Evolutionary conservation across 352 stramenopile species (phyloP), one percentile per base, ranked within the genome.

Genomic region (Globisporangium perplexum): DNA sequence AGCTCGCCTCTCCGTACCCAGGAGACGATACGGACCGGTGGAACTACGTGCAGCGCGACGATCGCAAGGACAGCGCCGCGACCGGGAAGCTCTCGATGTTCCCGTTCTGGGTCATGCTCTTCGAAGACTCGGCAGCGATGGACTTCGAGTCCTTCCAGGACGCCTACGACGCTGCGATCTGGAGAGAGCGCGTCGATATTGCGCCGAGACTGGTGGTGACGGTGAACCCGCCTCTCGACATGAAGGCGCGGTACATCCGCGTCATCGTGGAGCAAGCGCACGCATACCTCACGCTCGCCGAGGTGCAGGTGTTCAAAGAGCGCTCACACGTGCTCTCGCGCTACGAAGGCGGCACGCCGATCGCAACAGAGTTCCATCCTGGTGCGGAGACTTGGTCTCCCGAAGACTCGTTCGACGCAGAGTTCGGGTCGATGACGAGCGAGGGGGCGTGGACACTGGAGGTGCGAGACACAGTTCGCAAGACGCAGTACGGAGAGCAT

Each of bases 81-180:
- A 64, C 58, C 23, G 55, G 59, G 0, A 57, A 76, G 17, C 38
- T 72, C 22, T 68, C 69, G 11, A 88, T 92, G 68, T 85, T 88
- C 26, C 84, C 84, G 12, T 90, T 85, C 47, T 95, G 81, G 74
- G 67, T 93, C 31, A 60, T 93, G 55, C 58, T 95, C 5, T 91
- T 87, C 43, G 77, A 90, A n/a, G 63, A 68, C 26, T 61, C 68
- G 1, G 55, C 81, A 6, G 47, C 75, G 17, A 68, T 88, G 66
- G 62, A 80, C 36, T 60, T 89, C 41, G 79, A 91, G 24, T 75
- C 50, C 23, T 75, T 91, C n/a, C 45, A 66, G 0, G 72, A 85
- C 22, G 74, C 78, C 4, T 67, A 74, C 17, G 59, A 66, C 6
- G 63, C 65, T 2, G 68, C 80, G 11, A 69, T 75, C 24, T 92